Evolutionary conservation across 371 early-diverging fungal genomes (phyloP).

Genomic region (Mucor racemosus): DNA sequence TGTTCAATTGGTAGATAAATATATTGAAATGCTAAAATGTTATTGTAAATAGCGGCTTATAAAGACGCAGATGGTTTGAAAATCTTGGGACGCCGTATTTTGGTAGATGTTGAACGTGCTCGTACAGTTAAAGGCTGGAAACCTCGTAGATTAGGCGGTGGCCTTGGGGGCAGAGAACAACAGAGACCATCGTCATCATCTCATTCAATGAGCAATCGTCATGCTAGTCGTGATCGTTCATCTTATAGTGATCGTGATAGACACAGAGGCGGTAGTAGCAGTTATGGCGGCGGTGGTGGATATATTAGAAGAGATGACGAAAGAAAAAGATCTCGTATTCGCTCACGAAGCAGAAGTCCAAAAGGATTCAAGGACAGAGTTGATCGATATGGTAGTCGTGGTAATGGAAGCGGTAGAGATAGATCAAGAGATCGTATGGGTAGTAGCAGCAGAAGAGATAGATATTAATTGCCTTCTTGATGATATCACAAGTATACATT

Average conservation of each 20-base stretch:
- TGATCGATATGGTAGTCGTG: conserved; percentile 42
- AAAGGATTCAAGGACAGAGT: conserved; percentile 43
- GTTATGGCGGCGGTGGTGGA: conserved; percentile 34
- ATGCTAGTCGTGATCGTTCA: conserved; percentile 52
- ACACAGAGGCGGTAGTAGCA: conserved; percentile 25
- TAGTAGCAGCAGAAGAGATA: conserved; percentile 56
- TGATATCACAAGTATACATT: neutral
- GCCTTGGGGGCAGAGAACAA: conserved; percentile 85
- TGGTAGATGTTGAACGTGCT: conserved; percentile 97
- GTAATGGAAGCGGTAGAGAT: conserved; percentile 50
- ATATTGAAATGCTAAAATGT: neutral
- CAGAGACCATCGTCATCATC: conserved; percentile 46
- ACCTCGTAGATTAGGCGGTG: conserved; percentile 92
- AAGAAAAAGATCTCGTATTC: conserved; percentile 46
- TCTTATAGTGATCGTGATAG: conserved; percentile 34
- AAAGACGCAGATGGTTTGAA: conserved; percentile 91
- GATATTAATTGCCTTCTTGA: conserved; percentile 44
- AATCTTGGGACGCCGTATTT: conserved; percentile 82
- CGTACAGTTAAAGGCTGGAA: conserved; percentile 95
- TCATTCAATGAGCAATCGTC: conserved; percentile 39
- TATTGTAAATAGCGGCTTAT: conserved; percentile 68
- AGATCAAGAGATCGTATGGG: conserved; percentile 51
- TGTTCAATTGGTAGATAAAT: neutral
- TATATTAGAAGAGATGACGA: conserved; percentile 43
- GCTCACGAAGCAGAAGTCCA: conserved; percentile 49